Evolutionary conservation across 2,329 filamentous ascomycete species (phyloP), one percentile per base, ranked within the genome.

Genomic region (Sporothrix luriei): DNA sequence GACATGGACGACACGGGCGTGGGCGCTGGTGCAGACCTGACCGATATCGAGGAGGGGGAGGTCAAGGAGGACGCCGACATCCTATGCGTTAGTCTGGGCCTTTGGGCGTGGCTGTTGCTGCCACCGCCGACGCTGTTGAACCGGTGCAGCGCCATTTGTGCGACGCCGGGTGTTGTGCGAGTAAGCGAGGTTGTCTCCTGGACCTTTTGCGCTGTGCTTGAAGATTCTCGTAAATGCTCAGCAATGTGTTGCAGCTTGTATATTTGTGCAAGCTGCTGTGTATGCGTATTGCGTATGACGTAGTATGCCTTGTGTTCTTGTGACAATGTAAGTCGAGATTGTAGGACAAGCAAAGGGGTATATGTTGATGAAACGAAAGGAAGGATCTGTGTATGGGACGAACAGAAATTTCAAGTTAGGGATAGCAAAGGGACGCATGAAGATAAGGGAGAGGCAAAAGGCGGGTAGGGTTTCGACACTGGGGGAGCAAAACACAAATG

Each of bases 41-140:
- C 57, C 13, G 57, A 62, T 2, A 38, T 62, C 21, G 57, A 62
- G 38, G 57, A 62, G 2, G 38, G 46, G 43, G 46, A 65, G 26
- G 46, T 14, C 62, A 51, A 21, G 24, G 48, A 51, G 26, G 62
- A 51, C n/a, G 46, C 46, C 62, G 61, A 64, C 61, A 33, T 33
- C 19, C 46, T 29, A 26, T 46, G 62, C 29, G 46, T 38, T 14
- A 40, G 7, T 21, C 43, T 51, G 46, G 62, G 29, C 46, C 11
- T 33, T 14, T 33, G 26, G 43, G 19, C 6, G 14, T 16, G 21
- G 43, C n/a, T 49, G 61, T 10, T 78, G 26, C 52, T 24, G 75
- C 77, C 82, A 73, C 80, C 77, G 73, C 83, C 81, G 75, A 81
- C 76, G 73, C 78, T 84, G 70, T 79, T 75, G 72, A 81, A 79